phyloP scores from a whole-genome alignment of 2,329 filamentous ascomycete species.

The Cercospora canescens region DNA sequence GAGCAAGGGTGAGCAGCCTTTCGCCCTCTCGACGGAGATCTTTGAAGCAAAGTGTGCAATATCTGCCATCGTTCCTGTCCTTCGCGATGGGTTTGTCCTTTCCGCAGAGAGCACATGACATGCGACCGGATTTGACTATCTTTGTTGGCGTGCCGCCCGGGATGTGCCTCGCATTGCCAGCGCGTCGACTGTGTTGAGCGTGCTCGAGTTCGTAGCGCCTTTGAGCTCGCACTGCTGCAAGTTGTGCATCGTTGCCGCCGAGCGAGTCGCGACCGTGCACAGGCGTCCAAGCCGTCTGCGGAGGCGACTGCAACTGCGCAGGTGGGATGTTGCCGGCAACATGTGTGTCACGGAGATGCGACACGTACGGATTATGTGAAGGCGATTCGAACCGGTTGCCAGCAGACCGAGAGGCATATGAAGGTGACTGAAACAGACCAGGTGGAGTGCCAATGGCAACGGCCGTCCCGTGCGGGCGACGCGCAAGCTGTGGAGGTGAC shows the following conservation, averaged over 20 bases:
- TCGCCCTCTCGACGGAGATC: not conserved
- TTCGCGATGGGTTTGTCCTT: slow-evolving; percentile 9
- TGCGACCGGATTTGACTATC: not conserved
- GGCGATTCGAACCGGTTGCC: not conserved
- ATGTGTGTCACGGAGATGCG: not conserved
- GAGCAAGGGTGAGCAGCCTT: not conserved
- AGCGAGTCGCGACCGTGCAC: not conserved
- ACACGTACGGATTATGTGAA: not conserved
- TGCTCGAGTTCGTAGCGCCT: not conserved
- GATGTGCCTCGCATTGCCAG: not conserved
- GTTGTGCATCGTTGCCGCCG: not conserved
- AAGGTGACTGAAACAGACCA: not conserved
- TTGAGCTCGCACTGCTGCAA: not conserved
- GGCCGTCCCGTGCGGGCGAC: not conserved
- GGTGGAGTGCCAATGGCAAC: not conserved
- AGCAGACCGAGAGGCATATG: not conserved
- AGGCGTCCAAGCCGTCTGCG: not conserved
- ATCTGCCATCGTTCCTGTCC: slow-evolving; percentile 13
- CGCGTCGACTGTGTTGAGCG: not conserved
- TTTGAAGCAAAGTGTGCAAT: slow-evolving; percentile 16
- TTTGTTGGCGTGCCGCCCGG: not conserved
- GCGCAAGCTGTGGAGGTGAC: not conserved
- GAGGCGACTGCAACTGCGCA: not conserved
- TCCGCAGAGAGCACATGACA: slow-evolving; percentile 10
- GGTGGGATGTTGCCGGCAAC: not conserved